Evolutionary conservation across 2,329 filamentous ascomycete species (phyloP), one percentile per base, ranked within the genome.

Genomic region (Didymosphaeria variabile): DNA sequence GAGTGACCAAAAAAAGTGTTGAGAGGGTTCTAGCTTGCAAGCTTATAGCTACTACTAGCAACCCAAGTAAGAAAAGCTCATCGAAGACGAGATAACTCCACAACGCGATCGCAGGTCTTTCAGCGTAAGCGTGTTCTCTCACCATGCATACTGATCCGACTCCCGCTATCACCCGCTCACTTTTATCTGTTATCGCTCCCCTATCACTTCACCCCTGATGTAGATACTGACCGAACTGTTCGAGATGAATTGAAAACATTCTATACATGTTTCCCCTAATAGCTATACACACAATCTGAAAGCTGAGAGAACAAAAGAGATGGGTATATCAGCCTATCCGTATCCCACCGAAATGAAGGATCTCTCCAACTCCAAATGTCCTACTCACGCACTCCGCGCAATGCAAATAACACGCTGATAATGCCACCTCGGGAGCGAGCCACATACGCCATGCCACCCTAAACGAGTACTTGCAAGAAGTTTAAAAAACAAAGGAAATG

Each of bases 271-370:
- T 1, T 44, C 17, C 10, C 34, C 17, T 5, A 10, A 21, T 44
- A 45, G 19, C 19, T 45, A 45, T 19, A 45, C 9, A 45, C 9
- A 34, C 8, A 12, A 7, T 31, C 29, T 21, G 12, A 55, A 46
- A 40, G 10, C 32, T 17, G 17, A 36, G 29, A 38, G 38, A 32
- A 62, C 40, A 60, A 54, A 62, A 29, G 49, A 64, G 44, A 63
- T 40, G 62, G 60, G 60, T 64, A 67, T 60, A 55, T 58, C 56
- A 57, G 52, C 57, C 52, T 55, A 57, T 51, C 60, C 55, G n/a
- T 55, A 63, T 44, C 63, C 59, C 19, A 45, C 15, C 40, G 40
- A 50, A 40, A 40, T 6, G 6, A 29, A 29, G 29, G 2, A 53
- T 23, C 21, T n/a, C 34, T 17, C 23, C 29, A 15, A 58, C 56